Percentiles rank a stretch among this genome's conserved stretches.
Evolutionary conservation across 495 filamentous ascomycete species (phyloP).

Genomic region (Penicillium salamii): DNA sequence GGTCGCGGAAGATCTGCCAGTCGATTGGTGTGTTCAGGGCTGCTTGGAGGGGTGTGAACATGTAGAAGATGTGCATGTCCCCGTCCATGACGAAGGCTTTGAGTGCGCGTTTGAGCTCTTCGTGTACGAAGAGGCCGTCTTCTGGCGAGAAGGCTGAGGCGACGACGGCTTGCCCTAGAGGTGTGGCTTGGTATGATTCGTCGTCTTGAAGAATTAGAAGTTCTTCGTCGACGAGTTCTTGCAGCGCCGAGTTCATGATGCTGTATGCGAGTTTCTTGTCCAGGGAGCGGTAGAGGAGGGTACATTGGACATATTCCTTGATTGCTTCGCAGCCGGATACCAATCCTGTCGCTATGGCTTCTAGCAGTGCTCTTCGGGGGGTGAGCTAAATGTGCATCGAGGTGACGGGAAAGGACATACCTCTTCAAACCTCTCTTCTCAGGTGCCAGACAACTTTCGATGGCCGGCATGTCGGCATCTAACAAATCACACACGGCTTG

Average conservation of each 20-base stretch:
- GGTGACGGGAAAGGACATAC: constrained; percentile 27
- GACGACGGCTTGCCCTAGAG: constrained; percentile 69
- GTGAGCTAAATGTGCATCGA: constrained; percentile 7
- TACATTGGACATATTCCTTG: constrained; percentile 67
- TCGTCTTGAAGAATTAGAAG: constrained; percentile 38
- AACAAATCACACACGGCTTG: constrained; percentile 68
- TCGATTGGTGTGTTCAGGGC: constrained; percentile 53
- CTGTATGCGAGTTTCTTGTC: constrained; percentile 54
- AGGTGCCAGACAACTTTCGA: constrained; percentile 66
- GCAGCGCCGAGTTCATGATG: constrained; percentile 53
- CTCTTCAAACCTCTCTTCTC: constrained; percentile 69
- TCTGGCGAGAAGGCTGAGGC: constrained; percentile 70
- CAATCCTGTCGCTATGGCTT: constrained; percentile 69
- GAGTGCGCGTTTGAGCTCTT: constrained; percentile 65
- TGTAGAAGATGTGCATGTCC: constrained; percentile 82
- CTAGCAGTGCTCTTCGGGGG: constrained; percentile 60
- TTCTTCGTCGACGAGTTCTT: constrained; percentile 42
- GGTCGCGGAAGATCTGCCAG: constrained; percentile 70
- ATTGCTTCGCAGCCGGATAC: constrained; percentile 67
- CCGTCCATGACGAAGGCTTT: constrained; percentile 79
- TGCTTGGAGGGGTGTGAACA: constrained; percentile 67
- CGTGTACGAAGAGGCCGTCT: constrained; percentile 72
- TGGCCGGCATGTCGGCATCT: constrained; percentile 67
- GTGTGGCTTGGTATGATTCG: constrained; percentile 58
- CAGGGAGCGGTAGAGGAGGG: constrained; percentile 61